These are phyloP conservation scores for Microsporum audouinii DNA, from an alignment of 2,329 filamentous ascomycete genomes.

Conservation along the genomic window DNA sequence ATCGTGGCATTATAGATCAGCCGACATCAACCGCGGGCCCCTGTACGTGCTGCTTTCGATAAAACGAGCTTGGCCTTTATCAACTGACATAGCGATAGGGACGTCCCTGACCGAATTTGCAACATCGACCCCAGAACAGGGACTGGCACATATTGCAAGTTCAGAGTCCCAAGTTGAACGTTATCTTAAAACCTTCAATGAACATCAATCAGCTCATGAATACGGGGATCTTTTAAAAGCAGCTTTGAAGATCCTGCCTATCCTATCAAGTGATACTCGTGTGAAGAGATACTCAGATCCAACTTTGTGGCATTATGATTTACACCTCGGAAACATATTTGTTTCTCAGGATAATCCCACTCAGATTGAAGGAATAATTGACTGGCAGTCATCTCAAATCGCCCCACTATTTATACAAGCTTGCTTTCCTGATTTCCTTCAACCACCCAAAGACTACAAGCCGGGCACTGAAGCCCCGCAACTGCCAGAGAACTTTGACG, in stretches of 20 bases:
- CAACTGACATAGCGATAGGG: too few species aligned
- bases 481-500: conserved; percentile 14
- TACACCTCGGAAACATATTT: conserved; percentile 33
- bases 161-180: conserved; percentile 12
- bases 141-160: too few species aligned
- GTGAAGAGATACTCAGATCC: background rate
- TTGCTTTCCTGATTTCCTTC: conserved; percentile 16
- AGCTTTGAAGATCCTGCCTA: background rate
- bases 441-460: conserved; percentile 21
- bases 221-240: conserved; percentile 9
- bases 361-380: conserved; percentile 26
- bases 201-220: conserved; percentile 15
- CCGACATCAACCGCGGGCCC: too few species aligned
- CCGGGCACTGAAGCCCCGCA: conserved; percentile 14
- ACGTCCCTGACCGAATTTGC: too few species aligned
- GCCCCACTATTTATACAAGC: conserved; percentile 20
- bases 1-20: too few species aligned
- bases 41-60: too few species aligned
- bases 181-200: too few species aligned
- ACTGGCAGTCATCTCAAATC: conserved; percentile 33
- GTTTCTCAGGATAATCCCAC: conserved; percentile 19
- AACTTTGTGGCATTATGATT: conserved; percentile 31
- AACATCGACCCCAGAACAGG: too few species aligned
- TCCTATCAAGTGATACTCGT: conserved; percentile 1
- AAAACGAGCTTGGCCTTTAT: too few species aligned